Percentiles rank a stretch among this genome's conserved stretches.
These are phyloP conservation scores for Fusarium ramigenum DNA, from an alignment of 2,329 filamentous ascomycete genomes.

Conservation along the genomic window DNA sequence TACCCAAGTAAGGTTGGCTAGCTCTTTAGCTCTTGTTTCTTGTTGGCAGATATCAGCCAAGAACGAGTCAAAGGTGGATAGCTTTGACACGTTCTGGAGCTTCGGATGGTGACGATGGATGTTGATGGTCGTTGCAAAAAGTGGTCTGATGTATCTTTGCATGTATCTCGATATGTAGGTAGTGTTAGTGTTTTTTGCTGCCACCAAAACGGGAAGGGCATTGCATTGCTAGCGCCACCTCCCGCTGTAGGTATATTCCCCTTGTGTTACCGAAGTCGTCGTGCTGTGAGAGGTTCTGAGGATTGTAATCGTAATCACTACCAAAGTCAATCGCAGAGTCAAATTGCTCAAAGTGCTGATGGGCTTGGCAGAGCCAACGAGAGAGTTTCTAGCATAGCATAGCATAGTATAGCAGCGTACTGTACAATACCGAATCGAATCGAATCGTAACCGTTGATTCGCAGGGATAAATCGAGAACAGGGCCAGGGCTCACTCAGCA, in stretches of 20 bases:
- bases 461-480: constrained; percentile 8
- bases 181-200: constrained; percentile 7
- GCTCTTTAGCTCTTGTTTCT: constrained; percentile 4
- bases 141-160: constrained; percentile 27
- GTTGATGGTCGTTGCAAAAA: constrained; percentile 7
- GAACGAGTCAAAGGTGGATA: constrained; percentile 20
- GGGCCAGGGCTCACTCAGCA: background rate
- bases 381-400: background rate
- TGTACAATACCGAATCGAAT: background rate
- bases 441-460: constrained; percentile 23
- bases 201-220: constrained; percentile 5
- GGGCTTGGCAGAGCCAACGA: background rate
- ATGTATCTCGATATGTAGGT: constrained; percentile 4
- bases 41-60: constrained; percentile 17
- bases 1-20: background rate
- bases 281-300: background rate
- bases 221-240: constrained; percentile 20
- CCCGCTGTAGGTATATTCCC: background rate
- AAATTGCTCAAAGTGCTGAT: constrained; percentile 1
- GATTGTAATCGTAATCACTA: background rate
- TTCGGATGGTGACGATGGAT: constrained; percentile 13
- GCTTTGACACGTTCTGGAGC: constrained; percentile 11
- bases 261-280: background rate
- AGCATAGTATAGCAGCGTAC: background rate
- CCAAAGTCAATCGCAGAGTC: constrained; percentile 9